Evolutionary conservation across 192 early-diverging fungal genomes (phyloP), one percentile per base, ranked within the genome.

Genomic region (Martensiomyces pterosporus): DNA sequence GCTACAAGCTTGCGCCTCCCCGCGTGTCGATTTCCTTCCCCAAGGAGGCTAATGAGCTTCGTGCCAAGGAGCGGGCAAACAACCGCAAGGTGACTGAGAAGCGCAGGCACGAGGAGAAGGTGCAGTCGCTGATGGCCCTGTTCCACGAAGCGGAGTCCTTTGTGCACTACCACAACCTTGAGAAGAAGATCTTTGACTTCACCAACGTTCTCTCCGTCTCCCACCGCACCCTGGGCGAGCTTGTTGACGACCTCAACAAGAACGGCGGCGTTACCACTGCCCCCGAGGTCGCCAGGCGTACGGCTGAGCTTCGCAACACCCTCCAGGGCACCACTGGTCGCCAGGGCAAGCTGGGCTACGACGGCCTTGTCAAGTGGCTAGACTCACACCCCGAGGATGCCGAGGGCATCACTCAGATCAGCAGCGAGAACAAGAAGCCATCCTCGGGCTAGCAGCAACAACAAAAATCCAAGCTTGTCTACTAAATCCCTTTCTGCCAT

Each of bases 311-410:
- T 33, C 52, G 55, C 41, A 60, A 73, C 47, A 55, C 40, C 9
- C 50, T 73, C 36, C 53, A 62, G 49, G 70, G 70, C 26, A 62
- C 70, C 16, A 49, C 58, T 0, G 70, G 70, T 24, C 69, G 77
- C 47, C 38, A 77, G 15, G 52, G 60, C 32, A 77, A 88, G 45
- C 85, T 82, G 54, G 67, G 68, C 38, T 44, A 63, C 34, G 85
- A 87, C 22, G 87, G 87, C 13, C 86, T 92, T 59, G 64, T 76
- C 15, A 24, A 50, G 24, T 71, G 67, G 67, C 47, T 60, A 9
- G 48, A 71, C 9, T 34, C 38, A 14, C 61, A 71, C 34, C 50
- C 62, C 9, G 62, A 48, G 13, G 47, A 58, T 19, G 55, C 46
- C 19, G 32, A 41, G 3, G 55, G 47, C 26, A 47, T 43, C 24